Percentiles rank a stretch among this genome's conserved stretches.
Conservation (phyloP, 2,329 filamentous ascomycete genomes). For the Claviceps monticola region DNA sequence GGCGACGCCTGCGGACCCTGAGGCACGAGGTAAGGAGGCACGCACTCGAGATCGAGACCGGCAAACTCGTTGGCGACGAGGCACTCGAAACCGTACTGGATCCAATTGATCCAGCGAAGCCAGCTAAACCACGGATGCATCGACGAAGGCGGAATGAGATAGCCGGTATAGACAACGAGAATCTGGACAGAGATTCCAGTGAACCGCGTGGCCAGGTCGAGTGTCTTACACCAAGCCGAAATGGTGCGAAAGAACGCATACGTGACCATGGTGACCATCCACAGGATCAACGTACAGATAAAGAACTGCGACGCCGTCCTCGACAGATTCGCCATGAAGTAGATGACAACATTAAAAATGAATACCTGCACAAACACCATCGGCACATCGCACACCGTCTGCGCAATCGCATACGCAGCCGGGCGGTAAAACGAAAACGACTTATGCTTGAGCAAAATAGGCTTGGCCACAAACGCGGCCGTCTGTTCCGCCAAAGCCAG, state of each 20-base stretch:
- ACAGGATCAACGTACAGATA: conserved; percentile 48
- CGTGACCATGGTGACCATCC: conserved; percentile 42
- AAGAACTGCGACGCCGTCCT: conserved; percentile 54
- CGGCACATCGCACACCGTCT: conserved; percentile 45
- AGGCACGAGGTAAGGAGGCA: conserved; percentile 43
- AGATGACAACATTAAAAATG: conserved; percentile 57
- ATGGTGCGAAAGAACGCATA: conserved; percentile 45
- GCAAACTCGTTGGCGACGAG: conserved; percentile 53
- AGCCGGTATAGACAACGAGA: conserved; percentile 55
- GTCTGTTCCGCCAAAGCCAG: conserved; percentile 66
- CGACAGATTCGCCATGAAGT: conserved; percentile 64
- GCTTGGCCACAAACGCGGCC: conserved; percentile 45
- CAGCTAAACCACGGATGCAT: conserved; percentile 49
- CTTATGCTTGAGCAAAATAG: conserved; percentile 57
- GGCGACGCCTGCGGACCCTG: conserved; percentile 18
- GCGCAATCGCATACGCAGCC: conserved; percentile 41
- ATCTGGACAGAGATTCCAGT: conserved; percentile 44
- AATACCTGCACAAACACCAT: conserved; percentile 50
- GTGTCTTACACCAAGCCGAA: conserved; percentile 41
- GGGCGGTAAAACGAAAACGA: conserved; percentile 55
- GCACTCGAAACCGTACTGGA: conserved; percentile 57
- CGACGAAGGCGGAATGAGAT: conserved; percentile 43
- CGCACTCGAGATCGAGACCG: conserved; percentile 42
- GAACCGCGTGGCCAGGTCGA: conserved; percentile 49
- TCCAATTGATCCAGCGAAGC: conserved; percentile 53